Base-by-base conservation (phyloP, 2,329 filamentous ascomycete genomes). In the Catunica adiposa region DNA sequence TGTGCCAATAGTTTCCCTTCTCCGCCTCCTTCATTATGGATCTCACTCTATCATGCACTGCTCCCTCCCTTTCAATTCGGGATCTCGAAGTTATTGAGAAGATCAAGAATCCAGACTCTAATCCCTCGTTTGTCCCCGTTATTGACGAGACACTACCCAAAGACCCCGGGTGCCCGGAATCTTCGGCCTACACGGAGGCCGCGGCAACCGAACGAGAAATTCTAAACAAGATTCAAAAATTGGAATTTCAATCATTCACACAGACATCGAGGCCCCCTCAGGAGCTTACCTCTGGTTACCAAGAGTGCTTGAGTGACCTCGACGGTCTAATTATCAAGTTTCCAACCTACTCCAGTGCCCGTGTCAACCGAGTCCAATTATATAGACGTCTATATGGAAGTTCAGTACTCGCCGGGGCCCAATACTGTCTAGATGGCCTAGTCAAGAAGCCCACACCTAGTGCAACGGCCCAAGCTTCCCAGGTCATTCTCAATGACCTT, bases 341-440 rank as follows among this genome's bases (percentile, higher is more conserved):
- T 54, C 82, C 84, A 2, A 67, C 70, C 31, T 89, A 89, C 66
- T 83, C 84, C 22, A 86, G 82, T 60, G 83, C 80, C 4, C 76
- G 79, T 57, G 84, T 88, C 65, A 89, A 90, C 66, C 75, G 84
- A 52, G 85, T 82, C 2, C 86, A 89, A 65, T 74, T 82, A 7
- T 62, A 76, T 29, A 70, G 83, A 22, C 71, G 82, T 51, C 67
- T 80, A 56, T 80, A 83, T 60, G 82, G 81, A 9, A 80, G 84
- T 63, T 68, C 70, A 1, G 71, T 81, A 63, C 67, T 83, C 22
- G 65, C 80, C 37, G 62, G 68, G 23, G 68, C 67, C 14, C 63
- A 64, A 0, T 65, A 66, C 48, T 67, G 64, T 52, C 63, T 67
- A 5, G 69, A 66, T 61, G 72, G 70, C 25, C 65, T 79, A 47